A percentile compares a stretch with the other conserved stretches of the same genome.
Evolutionary conservation across 2,329 filamentous ascomycete species (phyloP).

Genomic region (Akanthomyces lecanii): DNA sequence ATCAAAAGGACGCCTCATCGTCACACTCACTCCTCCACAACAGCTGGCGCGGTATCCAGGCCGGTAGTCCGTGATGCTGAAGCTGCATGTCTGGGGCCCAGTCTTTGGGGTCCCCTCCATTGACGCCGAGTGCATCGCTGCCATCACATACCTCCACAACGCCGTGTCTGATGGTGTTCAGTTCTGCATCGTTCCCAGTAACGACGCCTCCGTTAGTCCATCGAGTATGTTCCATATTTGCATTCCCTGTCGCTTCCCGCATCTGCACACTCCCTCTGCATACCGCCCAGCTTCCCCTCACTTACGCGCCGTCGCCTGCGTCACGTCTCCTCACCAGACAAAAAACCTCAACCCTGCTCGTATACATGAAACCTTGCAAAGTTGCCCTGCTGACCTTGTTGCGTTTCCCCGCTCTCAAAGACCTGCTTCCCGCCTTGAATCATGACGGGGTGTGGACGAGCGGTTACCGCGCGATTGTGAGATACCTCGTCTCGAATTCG

Average conservation of each 20-base stretch:
- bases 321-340: neutral
- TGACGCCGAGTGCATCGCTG: conserved; percentile 83
- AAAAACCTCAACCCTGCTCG: conserved; percentile 11
- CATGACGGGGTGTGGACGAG: conserved; percentile 50
- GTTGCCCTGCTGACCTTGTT: conserved; percentile 16
- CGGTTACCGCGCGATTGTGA: conserved; percentile 59
- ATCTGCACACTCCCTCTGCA: neutral
- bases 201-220: conserved; percentile 66
- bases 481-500: conserved; percentile 45
- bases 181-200: conserved; percentile 71
- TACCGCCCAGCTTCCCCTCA: conserved; percentile 13
- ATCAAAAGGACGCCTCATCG: neutral
- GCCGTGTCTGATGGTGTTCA: conserved; percentile 49
- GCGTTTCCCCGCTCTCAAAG: conserved; percentile 33
- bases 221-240: conserved; percentile 51
- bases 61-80: conserved; percentile 32
- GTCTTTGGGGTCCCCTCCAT: conserved; percentile 87
- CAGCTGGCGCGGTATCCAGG: neutral
- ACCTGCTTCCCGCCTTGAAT: conserved; percentile 51
- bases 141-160: conserved; percentile 70
- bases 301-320: conserved; percentile 16
- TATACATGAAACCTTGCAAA: conserved; percentile 12
- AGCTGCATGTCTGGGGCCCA: conserved; percentile 87
- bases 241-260: neutral
- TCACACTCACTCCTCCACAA: neutral